Evolutionary conservation across 768 basidiomycete species (phyloP).

Genomic region (Amyloporia xantha): DNA sequence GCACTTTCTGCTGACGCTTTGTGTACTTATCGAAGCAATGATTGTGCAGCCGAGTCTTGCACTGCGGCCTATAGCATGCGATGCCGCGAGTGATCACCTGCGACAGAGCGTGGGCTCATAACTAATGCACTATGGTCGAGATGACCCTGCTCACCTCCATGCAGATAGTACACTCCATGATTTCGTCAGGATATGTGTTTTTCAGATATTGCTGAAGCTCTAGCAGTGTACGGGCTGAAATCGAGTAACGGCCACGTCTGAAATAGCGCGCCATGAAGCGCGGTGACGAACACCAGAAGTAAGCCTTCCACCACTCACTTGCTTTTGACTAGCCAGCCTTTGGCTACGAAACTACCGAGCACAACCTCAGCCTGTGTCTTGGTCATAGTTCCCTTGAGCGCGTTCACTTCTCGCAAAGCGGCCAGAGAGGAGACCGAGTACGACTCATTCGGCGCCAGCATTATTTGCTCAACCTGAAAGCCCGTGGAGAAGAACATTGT

Average conservation of each 20-base stretch:
- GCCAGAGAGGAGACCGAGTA: slow-evolving; percentile 75
- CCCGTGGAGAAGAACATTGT: not conserved
- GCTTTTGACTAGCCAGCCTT: slow-evolving; percentile 73
- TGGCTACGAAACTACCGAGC: slow-evolving; percentile 76
- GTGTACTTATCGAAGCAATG: slow-evolving; percentile 56
- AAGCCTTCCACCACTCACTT: slow-evolving; percentile 56
- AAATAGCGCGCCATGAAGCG: too few species aligned
- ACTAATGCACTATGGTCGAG: not conserved
- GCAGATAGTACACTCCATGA: slow-evolving; percentile 70
- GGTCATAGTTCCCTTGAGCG: slow-evolving; percentile 52
- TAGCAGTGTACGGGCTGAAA: slow-evolving; percentile 66
- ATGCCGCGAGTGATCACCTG: slow-evolving; percentile 68
- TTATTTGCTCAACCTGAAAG: slow-evolving; percentile 84
- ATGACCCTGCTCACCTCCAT: slow-evolving; percentile 45
- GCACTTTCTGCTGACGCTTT: slow-evolving; percentile 38
- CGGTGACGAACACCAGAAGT: too few species aligned
- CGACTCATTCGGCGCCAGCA: slow-evolving; percentile 67
- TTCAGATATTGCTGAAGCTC: slow-evolving; percentile 74
- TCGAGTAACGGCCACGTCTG: slow-evolving; percentile 55
- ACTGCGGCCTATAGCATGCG: slow-evolving; percentile 54
- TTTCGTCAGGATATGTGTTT: slow-evolving; percentile 62
- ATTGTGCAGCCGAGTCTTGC: slow-evolving; percentile 56
- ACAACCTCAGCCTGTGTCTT: slow-evolving; percentile 71
- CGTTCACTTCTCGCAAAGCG: slow-evolving; percentile 63
- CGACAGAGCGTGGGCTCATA: not conserved